Conservation (phyloP, 208 protist genomes). For the Polymyxa betae region DNA sequence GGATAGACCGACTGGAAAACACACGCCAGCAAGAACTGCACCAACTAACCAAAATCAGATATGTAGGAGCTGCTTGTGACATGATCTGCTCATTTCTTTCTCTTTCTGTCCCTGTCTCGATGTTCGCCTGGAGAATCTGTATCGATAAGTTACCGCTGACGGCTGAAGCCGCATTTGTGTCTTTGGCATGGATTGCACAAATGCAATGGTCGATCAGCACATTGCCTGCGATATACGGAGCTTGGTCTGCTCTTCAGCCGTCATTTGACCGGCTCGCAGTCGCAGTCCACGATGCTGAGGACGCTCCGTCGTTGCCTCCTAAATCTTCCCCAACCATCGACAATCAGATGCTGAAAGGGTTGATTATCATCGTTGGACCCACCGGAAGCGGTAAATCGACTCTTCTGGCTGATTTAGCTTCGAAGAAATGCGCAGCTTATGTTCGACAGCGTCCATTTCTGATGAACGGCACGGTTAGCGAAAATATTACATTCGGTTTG, state of each 20-base stretch:
- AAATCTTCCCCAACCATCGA: background rate
- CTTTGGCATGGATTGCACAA: conserved; percentile 65
- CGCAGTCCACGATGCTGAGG: background rate
- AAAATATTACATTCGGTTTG: conserved; percentile 85
- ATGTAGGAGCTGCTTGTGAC: background rate
- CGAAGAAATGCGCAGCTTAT: conserved; percentile 17
- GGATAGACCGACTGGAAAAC: background rate
- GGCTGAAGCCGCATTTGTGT: conserved; percentile 57
- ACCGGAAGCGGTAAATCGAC: conserved; percentile 61
- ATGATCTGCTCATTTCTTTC: conserved; percentile 39
- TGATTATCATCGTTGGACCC: conserved; percentile 54
- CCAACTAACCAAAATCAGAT: background rate
- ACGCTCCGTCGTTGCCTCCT: too few relatives aligned
- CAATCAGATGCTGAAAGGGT: background rate
- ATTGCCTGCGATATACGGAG: conserved; percentile 60
- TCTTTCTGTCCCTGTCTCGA: conserved; percentile 50
- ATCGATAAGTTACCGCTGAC: conserved; percentile 29
- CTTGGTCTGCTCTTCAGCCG: conserved; percentile 36
- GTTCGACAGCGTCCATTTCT: conserved; percentile 69
- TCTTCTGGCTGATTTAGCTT: conserved; percentile 43
- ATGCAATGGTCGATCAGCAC: conserved; percentile 64
- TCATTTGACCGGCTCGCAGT: conserved; percentile 52
- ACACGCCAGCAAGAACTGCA: conserved; percentile 45
- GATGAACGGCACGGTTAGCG: conserved; percentile 82
- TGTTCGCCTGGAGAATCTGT: conserved; percentile 52